Evolutionary conservation across 2,329 filamentous ascomycete species (phyloP).

Genomic region (Xylariaceae sp.): DNA sequence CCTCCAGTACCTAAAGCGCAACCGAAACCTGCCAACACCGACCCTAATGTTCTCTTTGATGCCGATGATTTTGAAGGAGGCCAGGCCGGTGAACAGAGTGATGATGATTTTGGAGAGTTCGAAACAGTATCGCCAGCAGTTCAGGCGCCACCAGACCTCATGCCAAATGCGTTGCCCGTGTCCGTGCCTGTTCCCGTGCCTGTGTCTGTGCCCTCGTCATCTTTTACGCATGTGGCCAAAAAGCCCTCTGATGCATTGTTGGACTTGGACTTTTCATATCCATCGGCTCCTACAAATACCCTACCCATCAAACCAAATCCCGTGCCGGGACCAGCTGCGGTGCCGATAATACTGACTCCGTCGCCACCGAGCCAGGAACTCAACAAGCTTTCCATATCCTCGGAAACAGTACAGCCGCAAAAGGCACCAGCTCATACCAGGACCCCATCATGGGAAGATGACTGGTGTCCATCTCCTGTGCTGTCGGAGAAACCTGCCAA

Average conservation of each 20-base stretch:
- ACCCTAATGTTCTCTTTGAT: slow-evolving; percentile 61
- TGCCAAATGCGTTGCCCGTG: slow-evolving; percentile 35
- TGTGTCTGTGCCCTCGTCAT: slow-evolving; percentile 27
- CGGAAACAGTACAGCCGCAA: slow-evolving; percentile 44
- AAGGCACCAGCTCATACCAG: slow-evolving; percentile 22
- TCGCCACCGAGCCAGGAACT: slow-evolving; percentile 26
- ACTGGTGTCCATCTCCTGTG: slow-evolving; percentile 51
- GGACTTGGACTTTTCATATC: slow-evolving; percentile 29
- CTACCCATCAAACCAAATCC: slow-evolving; percentile 48
- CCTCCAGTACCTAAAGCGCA: slow-evolving; percentile 12
- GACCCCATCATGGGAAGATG: slow-evolving; percentile 33
- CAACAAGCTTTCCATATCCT: slow-evolving; percentile 33
- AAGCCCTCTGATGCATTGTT: slow-evolving; percentile 34
- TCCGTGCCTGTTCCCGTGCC: slow-evolving; percentile 4
- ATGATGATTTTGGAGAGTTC: slow-evolving; percentile 58
- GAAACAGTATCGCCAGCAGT: slow-evolving; percentile 40
- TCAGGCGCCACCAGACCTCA: slow-evolving; percentile 33
- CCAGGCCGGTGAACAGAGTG: slow-evolving; percentile 36
- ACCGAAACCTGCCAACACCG: slow-evolving; percentile 21
- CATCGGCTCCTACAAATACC: slow-evolving; percentile 37
- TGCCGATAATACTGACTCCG: slow-evolving; percentile 7
- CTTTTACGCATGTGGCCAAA: slow-evolving; percentile 26
- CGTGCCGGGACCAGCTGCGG: slow-evolving; percentile 42
- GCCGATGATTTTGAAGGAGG: slow-evolving; percentile 50
- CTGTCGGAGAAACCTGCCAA: slow-evolving; percentile 30